Base-by-base conservation (phyloP, 2,329 filamentous ascomycete genomes). In the Penicillium sp. region DNA sequence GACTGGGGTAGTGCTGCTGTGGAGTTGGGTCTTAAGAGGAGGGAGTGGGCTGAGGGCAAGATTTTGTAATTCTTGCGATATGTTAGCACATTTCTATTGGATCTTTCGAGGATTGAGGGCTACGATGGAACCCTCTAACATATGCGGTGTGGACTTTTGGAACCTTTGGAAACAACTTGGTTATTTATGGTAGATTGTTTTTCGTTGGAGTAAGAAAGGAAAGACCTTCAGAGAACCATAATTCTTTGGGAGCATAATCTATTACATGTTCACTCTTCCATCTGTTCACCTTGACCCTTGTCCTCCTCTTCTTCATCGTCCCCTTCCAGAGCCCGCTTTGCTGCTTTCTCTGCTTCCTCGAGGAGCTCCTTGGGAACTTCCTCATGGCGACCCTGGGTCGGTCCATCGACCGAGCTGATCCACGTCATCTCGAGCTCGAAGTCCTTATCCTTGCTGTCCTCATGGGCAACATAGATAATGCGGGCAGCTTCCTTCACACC, bases 351-450 rank as follows among this genome's bases (percentile, higher is more conserved):
- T 15, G 94, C 94, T 81, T 97, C 93, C 75, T 96, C 92, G 58
- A 88, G 82, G 69, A 99, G 78, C 66, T 92, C 89, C 81, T 91
- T 93, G 57, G 94, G 94, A 58, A 99, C 94, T 78, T 96, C 91
- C 77, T 93, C 84, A 74, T 99, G 94, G 69, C 88, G 86, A 62
- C 94, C 94, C 81, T 96, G 93, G 62, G 93, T 97, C 36, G 93
- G 92, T 6, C 93, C 93, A 65, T 90, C 86, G 48, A 87, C 78
- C 53, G 84, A 86, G 77, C 92, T 97, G 76, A 97, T 90, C 94
- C 94, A 99, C 59, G 91, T 96, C 92, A 99, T 96, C 82, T 99
- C 94, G 59, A 99, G 83, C 86, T 99, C 94, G 72, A 97, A 99
- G 65, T 97, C 94, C 83, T 99, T 99, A 80, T 97, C 94, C 82